Base-by-base conservation (phyloP, 2,329 filamentous ascomycete species). In the Colletotrichum neosansevieriae region DNA sequence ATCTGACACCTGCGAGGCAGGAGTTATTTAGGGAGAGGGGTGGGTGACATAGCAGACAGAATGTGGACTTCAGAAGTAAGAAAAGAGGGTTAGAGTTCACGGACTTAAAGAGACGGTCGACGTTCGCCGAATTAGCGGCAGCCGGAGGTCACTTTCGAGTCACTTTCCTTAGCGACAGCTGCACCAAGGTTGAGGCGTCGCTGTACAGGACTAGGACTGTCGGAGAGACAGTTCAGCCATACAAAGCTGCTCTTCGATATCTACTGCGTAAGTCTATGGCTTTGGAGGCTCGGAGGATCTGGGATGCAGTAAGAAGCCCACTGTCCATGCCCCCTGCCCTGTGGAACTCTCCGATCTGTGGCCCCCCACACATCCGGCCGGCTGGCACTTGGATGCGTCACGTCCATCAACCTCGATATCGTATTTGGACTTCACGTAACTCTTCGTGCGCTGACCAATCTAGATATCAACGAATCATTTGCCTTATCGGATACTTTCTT, bases 81-180 rank as follows among this genome's bases (percentile, higher is more conserved):
- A 47, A 34, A 62, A 42, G 47, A 13, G 29, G 58, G 34, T 60
- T 60, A 60, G 15, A 60, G 58, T 60, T 60, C 45, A 9, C n/a
- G 19, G 19, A 59, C 42, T 49, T 38, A 19, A 9, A 40, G 11
- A 32, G 44, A 60, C 15, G 47, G 47, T 32, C 15, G 32, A 38
- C 17, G 5, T 12, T 38, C 29, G 13, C 29, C 9, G 9, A 36
- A 42, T 40, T 49, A 47, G 56, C 32, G 40, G 19, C n/a, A n/a
- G 53, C 3, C 17, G 19, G 34, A 56, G 21, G 34, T 47, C n/a
- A 9, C 29, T 10, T 29, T 34, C 57, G 21, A 47, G 42, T 49
- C 40, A 36, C 40, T 47, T 40, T 9, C 3, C 54, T 24, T 17
- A 21, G 19, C 45, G 12, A 24, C 24, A 24, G 24, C 24, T 24